Conservation (phyloP, 768 basidiomycete species). For the Boletus rubroflammeus region DNA sequence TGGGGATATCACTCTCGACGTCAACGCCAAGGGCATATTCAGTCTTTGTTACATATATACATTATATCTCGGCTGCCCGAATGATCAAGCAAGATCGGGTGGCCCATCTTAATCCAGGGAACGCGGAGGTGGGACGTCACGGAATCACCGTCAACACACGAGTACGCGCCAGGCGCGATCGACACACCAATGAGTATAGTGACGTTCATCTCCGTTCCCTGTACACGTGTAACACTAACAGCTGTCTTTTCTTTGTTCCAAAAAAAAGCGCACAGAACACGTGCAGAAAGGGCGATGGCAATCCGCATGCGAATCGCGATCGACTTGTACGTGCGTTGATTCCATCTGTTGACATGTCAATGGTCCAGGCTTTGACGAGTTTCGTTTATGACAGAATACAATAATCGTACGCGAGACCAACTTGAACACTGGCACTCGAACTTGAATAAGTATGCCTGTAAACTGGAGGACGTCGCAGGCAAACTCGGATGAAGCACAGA, state of each 20-base stretch:
- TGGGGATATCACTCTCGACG: no score
- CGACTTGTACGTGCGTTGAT: background rate
- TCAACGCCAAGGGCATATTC: no score
- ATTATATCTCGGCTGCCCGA: no score
- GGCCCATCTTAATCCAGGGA: no score
- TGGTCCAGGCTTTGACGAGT: no score
- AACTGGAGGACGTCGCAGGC: background rate
- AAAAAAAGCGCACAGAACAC: background rate
- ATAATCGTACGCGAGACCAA: background rate
- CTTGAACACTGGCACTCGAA: no score
- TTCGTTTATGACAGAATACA: background rate
- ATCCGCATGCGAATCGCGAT: background rate
- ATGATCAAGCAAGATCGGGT: no score
- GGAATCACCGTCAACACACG: slow-evolving; percentile 44
- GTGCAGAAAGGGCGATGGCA: background rate
- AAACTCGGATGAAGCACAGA: background rate
- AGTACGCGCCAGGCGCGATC: slow-evolving; percentile 17
- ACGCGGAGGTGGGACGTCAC: no score
- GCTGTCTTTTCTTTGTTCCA: background rate
- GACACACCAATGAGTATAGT: slow-evolving; percentile 15
- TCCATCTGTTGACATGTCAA: background rate
- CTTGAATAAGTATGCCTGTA: no score
- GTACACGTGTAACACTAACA: background rate
- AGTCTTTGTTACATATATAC: no score
- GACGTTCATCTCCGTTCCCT: background rate